Evolutionary conservation across 225 moss, liverwort and hornwort genomes (phyloP), one percentile per base, ranked within the genome.

Genomic region (Climacium dendroides): DNA sequence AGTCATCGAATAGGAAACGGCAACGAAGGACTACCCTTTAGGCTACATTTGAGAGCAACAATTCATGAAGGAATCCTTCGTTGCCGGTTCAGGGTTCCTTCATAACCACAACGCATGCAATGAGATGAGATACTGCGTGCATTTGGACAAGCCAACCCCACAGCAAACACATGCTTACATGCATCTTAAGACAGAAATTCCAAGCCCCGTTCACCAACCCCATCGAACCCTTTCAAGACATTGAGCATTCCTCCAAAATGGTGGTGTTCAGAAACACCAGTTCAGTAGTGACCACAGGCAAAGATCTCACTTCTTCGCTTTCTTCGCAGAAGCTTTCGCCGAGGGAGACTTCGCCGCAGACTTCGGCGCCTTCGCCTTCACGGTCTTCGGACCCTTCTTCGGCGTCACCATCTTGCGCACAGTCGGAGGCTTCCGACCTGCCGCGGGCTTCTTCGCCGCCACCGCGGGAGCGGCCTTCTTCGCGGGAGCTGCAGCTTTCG

Each of bases 241-340:
- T 77, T 76, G 88, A 88, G 15, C 58, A 88, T 83, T 67, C 29
- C 88, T 67, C 48, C 2, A 19, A 58, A 48, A 37, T 77, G 88
- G 88, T 88, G 88, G 88, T 88, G 88, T 88, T 88, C 77, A 88
- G 30, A 88, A 88, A 88, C 88, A 88, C 88, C 88, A 88, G 88
- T 88, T 88, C 66, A 37, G 13, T 13, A n/a, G 67, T 48, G 10
- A 67, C 47, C 66, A 7, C 35, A 18, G 23, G 30, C 71, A 73
- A 78, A 86, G 66, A 78, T 66, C 79, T 96, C 92, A 97, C 89
- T 97, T 97, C 91, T 92, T 97, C 60, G 94, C 89, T 52, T 94
- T 97, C 87, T 93, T 97, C 77, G 95, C 95, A 32, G 91, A 15
- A 6, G 97, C 73, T 47, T 95, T 96, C 58, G 92, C 71, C 5